These are phyloP conservation scores for Volutella citrinella DNA, from an alignment of 2,329 filamentous ascomycete genomes.

Conservation along the genomic window DNA sequence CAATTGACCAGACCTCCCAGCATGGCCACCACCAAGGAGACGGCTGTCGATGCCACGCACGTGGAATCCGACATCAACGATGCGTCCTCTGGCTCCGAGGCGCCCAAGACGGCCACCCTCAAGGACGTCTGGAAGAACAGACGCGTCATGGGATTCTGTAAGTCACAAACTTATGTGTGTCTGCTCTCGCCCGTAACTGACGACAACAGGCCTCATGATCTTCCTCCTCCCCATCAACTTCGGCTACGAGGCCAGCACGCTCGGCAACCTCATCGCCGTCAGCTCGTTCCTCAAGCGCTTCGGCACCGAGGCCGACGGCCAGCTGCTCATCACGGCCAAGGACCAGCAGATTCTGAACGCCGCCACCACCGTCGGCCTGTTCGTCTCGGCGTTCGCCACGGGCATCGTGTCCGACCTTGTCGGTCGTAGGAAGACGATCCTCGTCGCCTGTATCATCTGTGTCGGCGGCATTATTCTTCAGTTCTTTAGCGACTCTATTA, in stretches of 20 bases:
- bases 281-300: conserved; percentile 21
- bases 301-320: conserved; percentile 12
- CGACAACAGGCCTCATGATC: conserved; percentile 23
- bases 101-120: neutral
- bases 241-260: conserved; percentile 24
- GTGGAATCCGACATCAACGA: no score
- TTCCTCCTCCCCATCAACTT: conserved; percentile 26
- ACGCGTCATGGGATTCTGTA: no score
- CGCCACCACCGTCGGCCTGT: conserved; percentile 23
- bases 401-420: conserved; percentile 23
- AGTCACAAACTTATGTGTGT: no score
- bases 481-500: conserved; percentile 17
- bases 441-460: conserved; percentile 18
- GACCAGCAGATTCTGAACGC: conserved; percentile 26
- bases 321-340: conserved; percentile 16
- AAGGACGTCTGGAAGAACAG: no score
- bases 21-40: no score
- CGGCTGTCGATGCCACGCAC: no score
- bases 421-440: conserved; percentile 19
- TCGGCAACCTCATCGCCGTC: conserved; percentile 26
- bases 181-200: no score
- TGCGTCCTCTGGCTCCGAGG: no score
- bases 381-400: conserved; percentile 22
- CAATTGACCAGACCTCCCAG: no score
- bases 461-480: conserved; percentile 21